Base-by-base conservation (phyloP, 305 asterid genomes). In the Vinca major region DNA sequence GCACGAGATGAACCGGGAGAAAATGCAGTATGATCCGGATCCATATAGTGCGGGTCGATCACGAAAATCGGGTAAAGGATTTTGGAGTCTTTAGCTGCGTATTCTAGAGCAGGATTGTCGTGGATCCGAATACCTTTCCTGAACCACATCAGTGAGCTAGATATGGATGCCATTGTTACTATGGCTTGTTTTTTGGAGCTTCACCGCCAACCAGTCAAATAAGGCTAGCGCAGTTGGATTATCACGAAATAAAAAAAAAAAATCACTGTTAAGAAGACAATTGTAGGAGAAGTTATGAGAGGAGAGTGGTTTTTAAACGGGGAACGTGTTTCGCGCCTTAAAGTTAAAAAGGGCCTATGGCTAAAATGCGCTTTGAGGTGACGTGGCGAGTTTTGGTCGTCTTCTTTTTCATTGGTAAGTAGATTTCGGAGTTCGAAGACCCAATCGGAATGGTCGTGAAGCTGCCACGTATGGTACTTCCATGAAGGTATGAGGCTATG, bases 1-100 rank as follows among this genome's bases (percentile, higher is more conserved):
- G 96, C 85, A 19, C 80, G 87, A 2, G 72, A 65, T 47, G 98
- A 92, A 4, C 98, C 98, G 33, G 79, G 81, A 6, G 93, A 86
- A 65, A 82, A 89, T 0, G 86, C 87, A 33, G 66, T 73, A 3
- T 83, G 89, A 48, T 92, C 96, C 19, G 96, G 96, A 66, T 84
- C 91, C 98, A 92, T 92, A 62, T 88, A 92, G 74, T 83, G 96
- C 69, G 98, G 96, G 84, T 92, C 98, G 74, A 92, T 89, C 52
- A 89, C 91, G 78, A 92, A 92, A 69, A 92, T 81, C 61, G 98
- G 98, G 85, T 80, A 92, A 67, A 88, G 19, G 67, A 65, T 72
- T 51, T 67, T 75, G 54, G 89, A 78, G n/a, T 83, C 88, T 17
- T 43, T 82, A 20, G 93, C 89, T 4, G 98, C 97, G 70, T 78